phyloP scores from a whole-genome alignment of 148 eudicot genomes.

The Rhododendron mucronatum region DNA sequence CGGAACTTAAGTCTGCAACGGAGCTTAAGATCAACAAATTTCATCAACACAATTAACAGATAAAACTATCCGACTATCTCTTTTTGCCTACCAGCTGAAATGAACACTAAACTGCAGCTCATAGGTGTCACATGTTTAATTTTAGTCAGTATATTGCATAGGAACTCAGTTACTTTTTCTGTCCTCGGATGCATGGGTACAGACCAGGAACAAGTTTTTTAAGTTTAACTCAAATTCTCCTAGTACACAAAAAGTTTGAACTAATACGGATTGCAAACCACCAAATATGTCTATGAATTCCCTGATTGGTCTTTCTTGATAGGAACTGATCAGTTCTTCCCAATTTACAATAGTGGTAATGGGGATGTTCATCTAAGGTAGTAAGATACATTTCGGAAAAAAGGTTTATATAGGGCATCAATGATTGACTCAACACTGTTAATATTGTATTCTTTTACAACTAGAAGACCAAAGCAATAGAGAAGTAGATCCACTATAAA shows the following conservation, averaged over 20 bases:
- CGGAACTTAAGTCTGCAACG: not conserved
- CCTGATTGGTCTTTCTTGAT: not conserved
- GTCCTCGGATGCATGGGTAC: not conserved
- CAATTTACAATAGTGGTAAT: not conserved
- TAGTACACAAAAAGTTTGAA: not conserved
- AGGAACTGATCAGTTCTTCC: not conserved
- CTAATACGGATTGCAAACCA: not conserved
- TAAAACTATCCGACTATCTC: not conserved
- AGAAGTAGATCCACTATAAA: not conserved
- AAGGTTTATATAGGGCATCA: not conserved
- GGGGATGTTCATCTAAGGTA: not conserved
- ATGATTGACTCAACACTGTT: not conserved
- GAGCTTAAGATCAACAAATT: not conserved
- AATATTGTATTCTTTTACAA: not conserved
- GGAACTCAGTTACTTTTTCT: not conserved
- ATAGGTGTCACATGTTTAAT: not conserved
- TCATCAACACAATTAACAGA: not conserved
- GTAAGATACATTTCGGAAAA: not conserved
- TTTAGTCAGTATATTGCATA: not conserved
- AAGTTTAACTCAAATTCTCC: not conserved
- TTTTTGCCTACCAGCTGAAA: not conserved
- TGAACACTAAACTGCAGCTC: not conserved
- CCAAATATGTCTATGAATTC: not conserved
- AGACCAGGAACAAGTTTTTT: not conserved
- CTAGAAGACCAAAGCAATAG: not conserved